Percentiles rank a stretch among this genome's conserved stretches.
Evolutionary conservation across 1,139 yeast genomes (phyloP).

Genomic region (Yamadazyma sp.): DNA sequence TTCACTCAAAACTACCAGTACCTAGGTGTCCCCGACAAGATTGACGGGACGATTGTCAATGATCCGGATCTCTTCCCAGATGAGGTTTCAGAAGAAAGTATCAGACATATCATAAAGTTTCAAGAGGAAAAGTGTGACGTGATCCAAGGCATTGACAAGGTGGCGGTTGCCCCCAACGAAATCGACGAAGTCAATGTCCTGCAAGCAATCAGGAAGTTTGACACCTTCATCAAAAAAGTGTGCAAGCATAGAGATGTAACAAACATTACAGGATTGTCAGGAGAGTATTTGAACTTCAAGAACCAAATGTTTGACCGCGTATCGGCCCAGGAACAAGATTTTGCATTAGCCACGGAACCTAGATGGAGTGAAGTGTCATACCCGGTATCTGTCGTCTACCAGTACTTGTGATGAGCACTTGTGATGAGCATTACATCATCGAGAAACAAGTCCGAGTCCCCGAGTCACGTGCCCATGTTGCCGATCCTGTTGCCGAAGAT

Average conservation of each 20-base stretch:
- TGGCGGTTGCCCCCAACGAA: slow-evolving; percentile 13
- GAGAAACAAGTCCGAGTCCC: background rate
- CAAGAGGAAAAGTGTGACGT: slow-evolving; percentile 29
- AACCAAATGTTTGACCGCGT: slow-evolving; percentile 8
- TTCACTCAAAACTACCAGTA: slow-evolving; percentile 12
- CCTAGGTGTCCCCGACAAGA: slow-evolving; percentile 11
- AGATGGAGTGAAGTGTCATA: slow-evolving; percentile 10
- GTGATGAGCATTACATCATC: background rate
- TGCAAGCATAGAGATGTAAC: slow-evolving; percentile 5
- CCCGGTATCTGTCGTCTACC: slow-evolving; percentile 12
- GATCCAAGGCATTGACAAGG: slow-evolving; percentile 24
- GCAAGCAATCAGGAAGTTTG: slow-evolving; percentile 10
- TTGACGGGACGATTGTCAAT: slow-evolving; percentile 5
- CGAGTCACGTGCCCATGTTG: too few relatives aligned
- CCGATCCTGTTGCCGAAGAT: too few relatives aligned
- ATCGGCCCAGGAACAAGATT: slow-evolving; percentile 7
- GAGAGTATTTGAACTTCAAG: slow-evolving; percentile 13
- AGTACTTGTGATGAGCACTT: slow-evolving; percentile 4
- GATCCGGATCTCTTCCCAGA: slow-evolving; percentile 9
- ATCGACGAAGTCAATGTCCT: slow-evolving; percentile 6
- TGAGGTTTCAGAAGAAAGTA: slow-evolving; percentile 7
- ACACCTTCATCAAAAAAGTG: slow-evolving; percentile 10
- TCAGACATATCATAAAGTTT: slow-evolving; percentile 15
- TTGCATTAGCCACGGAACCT: slow-evolving; percentile 2
- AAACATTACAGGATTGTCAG: slow-evolving; percentile 5